Base-by-base conservation (phyloP, 108 stramenopile genomes). In the Fistulifera pelliculosa region DNA sequence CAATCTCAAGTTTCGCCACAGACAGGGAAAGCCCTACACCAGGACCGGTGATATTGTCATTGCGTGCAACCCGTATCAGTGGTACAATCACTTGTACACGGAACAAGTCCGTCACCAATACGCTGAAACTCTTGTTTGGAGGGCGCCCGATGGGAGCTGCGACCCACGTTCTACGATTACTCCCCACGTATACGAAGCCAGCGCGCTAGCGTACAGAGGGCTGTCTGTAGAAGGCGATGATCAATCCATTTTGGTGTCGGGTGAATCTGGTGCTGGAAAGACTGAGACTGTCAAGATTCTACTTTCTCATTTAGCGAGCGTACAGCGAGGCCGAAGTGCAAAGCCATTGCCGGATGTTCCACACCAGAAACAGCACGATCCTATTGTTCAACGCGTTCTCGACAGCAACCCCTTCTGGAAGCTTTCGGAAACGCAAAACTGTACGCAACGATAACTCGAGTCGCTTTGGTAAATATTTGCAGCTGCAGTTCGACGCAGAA, bases 11-110 rank as follows among this genome's bases (percentile, higher is more conserved):
- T 62, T 67, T 24, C 81, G 94, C 24, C 92, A 95, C 65, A 43
- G 60, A 44, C 52, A 73, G 0, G 65, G 73, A 18, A 53, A 70
- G 38, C 93, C 94, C 3, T 97, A 97, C 71, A 95, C 96, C 2
- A 75, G 92, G 41, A 93, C 90, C 4, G 94, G 94, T 22, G 93
- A 93, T 52, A 93, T 97, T 61, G 66, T 95, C 44, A 87, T 97
- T 42, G 96, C 96, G 6, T 77, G 95, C 41, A 97, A 97, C 64
- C 96, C 96, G n/a, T 97, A 94, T 71, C 69, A 74, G 51, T 92
- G 90, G 90, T 83, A 87, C 50, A 52, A 68, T 16, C 66, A 75
- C 1, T 65, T 92, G 44, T 92, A 92, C 49, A 79, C 85, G 1
- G 79, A 79, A 41, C 72, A 83, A 41, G 66, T 71, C 15, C 80